Conservation (phyloP, 2,329 filamentous ascomycete genomes). For the Arthroderma sp. region DNA sequence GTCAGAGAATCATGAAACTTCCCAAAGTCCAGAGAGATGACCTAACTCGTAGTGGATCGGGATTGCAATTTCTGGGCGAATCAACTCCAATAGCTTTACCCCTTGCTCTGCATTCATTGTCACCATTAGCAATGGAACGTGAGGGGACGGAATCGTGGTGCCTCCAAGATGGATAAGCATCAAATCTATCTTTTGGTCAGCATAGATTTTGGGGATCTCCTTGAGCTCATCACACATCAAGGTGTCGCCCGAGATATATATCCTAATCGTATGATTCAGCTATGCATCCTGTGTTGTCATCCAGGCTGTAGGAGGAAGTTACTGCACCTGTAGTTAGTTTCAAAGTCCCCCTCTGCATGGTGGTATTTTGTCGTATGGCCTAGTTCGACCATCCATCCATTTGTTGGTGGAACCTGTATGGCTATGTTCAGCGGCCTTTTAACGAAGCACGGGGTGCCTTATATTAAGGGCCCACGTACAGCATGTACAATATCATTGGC, state of each 20-base stretch:
- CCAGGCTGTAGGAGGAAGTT: not conserved
- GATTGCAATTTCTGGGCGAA: conserved; percentile 50
- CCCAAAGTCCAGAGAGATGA: not conserved
- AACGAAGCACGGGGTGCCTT: not conserved
- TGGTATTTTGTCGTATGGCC: conserved; percentile 32
- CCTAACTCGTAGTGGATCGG: conserved; percentile 48
- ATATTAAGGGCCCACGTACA: conserved; percentile 20
- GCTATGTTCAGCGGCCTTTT: conserved; percentile 18
- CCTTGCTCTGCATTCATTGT: conserved; percentile 57
- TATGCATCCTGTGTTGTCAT: not conserved
- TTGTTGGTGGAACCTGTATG: conserved; percentile 48
- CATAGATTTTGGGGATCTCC: conserved; percentile 47
- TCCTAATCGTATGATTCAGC: conserved; percentile 18
- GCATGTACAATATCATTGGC: conserved; percentile 39
- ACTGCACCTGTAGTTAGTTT: conserved; percentile 37
- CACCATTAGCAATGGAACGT: conserved; percentile 51
- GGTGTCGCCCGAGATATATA: conserved; percentile 58
- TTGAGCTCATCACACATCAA: conserved; percentile 51
- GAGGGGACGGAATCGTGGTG: conserved; percentile 51
- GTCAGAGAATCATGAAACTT: not conserved
- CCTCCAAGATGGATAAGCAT: conserved; percentile 57
- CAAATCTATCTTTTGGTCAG: conserved; percentile 46
- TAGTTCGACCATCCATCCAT: conserved; percentile 55
- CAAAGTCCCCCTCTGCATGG: conserved; percentile 22
- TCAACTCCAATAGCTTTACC: conserved; percentile 46